A percentile compares a stretch with the other conserved stretches of the same genome.
Conservation (phyloP, 2,329 filamentous ascomycete species). For the Beauveria sp. region DNA sequence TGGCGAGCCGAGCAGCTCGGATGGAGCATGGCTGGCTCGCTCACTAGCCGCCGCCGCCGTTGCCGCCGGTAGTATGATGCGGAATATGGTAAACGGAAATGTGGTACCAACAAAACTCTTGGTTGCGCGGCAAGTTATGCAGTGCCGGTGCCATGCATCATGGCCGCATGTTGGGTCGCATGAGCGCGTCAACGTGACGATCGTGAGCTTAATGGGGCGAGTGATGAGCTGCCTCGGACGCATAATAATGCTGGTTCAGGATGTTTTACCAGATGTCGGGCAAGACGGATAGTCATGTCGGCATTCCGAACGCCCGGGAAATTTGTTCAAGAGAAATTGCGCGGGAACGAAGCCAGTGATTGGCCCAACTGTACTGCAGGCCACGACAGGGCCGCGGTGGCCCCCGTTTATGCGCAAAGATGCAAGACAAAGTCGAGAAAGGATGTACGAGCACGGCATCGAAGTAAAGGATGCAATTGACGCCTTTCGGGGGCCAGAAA, state of each 20-base stretch:
- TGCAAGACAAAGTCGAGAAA: background rate
- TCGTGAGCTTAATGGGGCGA: background rate
- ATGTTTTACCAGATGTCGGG: too few species aligned
- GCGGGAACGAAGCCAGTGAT: background rate
- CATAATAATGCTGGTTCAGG: background rate
- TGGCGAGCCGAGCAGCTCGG: background rate
- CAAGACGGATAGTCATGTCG: background rate
- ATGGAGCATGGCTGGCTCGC: background rate
- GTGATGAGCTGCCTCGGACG: background rate
- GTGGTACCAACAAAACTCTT: background rate
- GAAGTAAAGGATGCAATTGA: background rate
- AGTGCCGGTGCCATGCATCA: background rate
- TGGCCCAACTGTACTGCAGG: background rate
- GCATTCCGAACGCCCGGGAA: background rate
- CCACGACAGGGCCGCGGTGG: background rate
- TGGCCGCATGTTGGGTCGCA: conserved; percentile 6
- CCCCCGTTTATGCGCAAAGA: background rate
- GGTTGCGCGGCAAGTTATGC: background rate
- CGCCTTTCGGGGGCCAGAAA: conserved; percentile 1
- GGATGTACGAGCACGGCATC: too few species aligned
- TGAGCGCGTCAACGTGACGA: background rate
- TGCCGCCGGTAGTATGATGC: background rate
- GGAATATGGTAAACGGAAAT: background rate
- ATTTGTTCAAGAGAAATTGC: background rate
- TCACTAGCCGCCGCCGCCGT: background rate